Base-by-base conservation (phyloP, 139 green algal species). In the Chlamydomonas sp. region DNA sequence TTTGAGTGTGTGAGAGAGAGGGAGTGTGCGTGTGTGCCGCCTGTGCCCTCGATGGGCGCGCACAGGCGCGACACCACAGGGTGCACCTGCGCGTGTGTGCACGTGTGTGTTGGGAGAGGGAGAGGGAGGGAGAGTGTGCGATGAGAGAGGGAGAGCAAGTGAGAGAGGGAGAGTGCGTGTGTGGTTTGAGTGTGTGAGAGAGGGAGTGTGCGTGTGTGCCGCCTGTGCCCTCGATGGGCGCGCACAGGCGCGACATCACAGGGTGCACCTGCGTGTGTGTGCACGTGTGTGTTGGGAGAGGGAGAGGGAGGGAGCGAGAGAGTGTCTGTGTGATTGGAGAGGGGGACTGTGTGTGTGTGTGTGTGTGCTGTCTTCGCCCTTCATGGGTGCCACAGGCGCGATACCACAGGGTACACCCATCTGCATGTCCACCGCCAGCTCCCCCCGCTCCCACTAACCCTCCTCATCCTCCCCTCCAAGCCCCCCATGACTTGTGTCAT, bases 161-260 rank as follows among this genome's bases (percentile, higher is more conserved):
- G n/a, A n/a, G n/a, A n/a, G n/a, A n/a, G n/a, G n/a, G n/a, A n/a
- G n/a, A n/a, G n/a, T n/a, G n/a, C n/a, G n/a, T n/a, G n/a, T n/a
- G n/a, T n/a, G n/a, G n/a, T n/a, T n/a, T n/a, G n/a, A n/a, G n/a
- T n/a, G n/a, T n/a, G n/a, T n/a, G n/a, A n/a, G n/a, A n/a, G n/a
- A n/a, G n/a, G n/a, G n/a, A n/a, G n/a, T n/a, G n/a, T n/a, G n/a
- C n/a, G 33, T 83, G 83, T 1, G 81, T 88, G 0, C 81, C 72
- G 47, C 96, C 87, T 5, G 94, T 98, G 58, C 93, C 95, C 70
- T 98, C 91, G 3, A 99, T 96, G 24, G 84, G 81, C 2, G 81
- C 83, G 67, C 87, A 92, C 69, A 99, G 79, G 20, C 94, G 87
- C 0, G 83, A 87, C 35, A 99, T 89, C 54, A 98, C 91, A 0